These are phyloP conservation scores for Phytophthora cactorum DNA, from an alignment of 352 stramenopile genomes.

Conservation along the genomic window DNA sequence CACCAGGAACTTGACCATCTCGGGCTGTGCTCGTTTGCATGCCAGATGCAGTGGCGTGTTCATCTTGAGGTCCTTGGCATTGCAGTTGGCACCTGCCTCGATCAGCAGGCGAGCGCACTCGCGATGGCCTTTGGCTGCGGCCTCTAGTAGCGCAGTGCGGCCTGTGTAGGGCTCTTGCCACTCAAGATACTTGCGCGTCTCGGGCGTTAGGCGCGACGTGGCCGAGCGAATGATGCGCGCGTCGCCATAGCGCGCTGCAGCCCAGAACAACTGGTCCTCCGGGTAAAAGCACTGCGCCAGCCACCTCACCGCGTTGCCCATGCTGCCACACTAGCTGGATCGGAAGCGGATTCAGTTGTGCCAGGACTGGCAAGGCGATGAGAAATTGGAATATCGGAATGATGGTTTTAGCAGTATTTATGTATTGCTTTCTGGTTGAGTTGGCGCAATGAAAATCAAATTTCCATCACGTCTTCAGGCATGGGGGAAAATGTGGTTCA, in stretches of 20 bases:
- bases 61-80: conserved; percentile 53
- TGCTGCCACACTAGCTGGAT: conserved; percentile 20
- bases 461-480: neutral
- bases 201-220: conserved; percentile 41
- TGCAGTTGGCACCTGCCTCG: conserved; percentile 53
- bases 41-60: conserved; percentile 66
- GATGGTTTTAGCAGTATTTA: conserved; percentile 24
- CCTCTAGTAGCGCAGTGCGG: conserved; percentile 53
- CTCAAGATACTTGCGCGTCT: conserved; percentile 55
- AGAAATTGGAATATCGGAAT: conserved; percentile 14
- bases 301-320: conserved; percentile 60
- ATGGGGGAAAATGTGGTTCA: neutral
- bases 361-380: neutral
- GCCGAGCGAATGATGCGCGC: conserved; percentile 41
- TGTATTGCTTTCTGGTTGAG: conserved; percentile 4
- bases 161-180: conserved; percentile 60
- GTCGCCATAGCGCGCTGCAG: conserved; percentile 51
- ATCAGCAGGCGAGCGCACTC: conserved; percentile 56
- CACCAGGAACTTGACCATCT: conserved; percentile 57
- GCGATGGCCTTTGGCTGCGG: conserved; percentile 44
- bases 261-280: conserved; percentile 62
- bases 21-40: conserved; percentile 46
- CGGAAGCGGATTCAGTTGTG: conserved; percentile 18
- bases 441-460: conserved; percentile 4
- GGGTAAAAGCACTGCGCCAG: conserved; percentile 61